Evolutionary conservation across 257 asterid species (phyloP).

Genomic region (Fraxinus cuspidata): DNA sequence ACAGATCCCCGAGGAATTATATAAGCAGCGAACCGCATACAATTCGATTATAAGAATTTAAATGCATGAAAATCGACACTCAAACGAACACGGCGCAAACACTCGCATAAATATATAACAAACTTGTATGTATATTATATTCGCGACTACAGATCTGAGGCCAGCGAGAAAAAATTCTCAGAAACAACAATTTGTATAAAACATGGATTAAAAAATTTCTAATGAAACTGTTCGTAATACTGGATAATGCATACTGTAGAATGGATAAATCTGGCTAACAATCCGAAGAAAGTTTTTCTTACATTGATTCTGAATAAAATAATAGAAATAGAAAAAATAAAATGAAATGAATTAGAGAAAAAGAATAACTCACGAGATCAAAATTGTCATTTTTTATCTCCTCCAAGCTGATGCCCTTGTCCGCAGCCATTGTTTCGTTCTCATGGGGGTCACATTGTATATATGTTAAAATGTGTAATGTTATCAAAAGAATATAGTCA

Average conservation of each 20-base stretch:
- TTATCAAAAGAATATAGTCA: too few relatives aligned
- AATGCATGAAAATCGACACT: background rate
- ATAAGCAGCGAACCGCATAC: background rate
- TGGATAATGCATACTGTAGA: too few relatives aligned
- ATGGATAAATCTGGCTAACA: too few relatives aligned
- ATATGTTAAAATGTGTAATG: too few relatives aligned
- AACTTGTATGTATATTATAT: too few relatives aligned
- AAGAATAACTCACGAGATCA: slow-evolving; percentile 77
- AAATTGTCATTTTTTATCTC: slow-evolving; percentile 71
- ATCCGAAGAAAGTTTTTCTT: background rate
- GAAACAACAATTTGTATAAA: background rate
- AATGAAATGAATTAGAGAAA: too few relatives aligned
- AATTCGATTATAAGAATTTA: too few relatives aligned
- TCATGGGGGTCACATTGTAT: too few relatives aligned
- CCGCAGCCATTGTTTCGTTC: slow-evolving; percentile 31
- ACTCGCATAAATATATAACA: background rate
- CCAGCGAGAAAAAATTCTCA: background rate
- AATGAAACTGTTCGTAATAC: too few relatives aligned
- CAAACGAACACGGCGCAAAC: background rate
- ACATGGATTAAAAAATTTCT: too few relatives aligned
- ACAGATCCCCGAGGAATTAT: too few relatives aligned
- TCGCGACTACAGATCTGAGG: background rate
- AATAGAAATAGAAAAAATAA: background rate
- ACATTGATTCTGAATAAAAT: background rate
- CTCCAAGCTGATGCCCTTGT: slow-evolving; percentile 48